These are phyloP conservation scores for Fusarium avenaceum DNA, from an alignment of 2,329 filamentous ascomycete genomes.

Conservation along the genomic window DNA sequence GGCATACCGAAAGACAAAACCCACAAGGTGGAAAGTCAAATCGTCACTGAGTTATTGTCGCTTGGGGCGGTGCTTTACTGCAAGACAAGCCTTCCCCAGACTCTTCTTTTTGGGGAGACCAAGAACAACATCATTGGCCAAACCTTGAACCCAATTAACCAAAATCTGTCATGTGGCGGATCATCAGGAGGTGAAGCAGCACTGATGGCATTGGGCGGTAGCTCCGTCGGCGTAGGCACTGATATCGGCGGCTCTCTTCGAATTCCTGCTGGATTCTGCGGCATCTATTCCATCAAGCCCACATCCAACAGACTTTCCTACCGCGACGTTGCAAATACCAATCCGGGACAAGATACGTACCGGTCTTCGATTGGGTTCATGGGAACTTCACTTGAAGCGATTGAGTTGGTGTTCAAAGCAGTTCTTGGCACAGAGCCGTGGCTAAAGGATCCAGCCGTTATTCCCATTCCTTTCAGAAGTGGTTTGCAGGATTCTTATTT, in stretches of 20 bases:
- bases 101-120: constrained; percentile 47
- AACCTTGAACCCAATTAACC: constrained; percentile 54
- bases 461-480: constrained; percentile 75
- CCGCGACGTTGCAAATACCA: constrained; percentile 43
- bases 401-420: constrained; percentile 68
- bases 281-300: constrained; percentile 39
- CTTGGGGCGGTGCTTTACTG: constrained; percentile 45
- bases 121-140: constrained; percentile 54
- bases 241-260: constrained; percentile 55
- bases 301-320: constrained; percentile 39
- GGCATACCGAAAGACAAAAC: constrained; percentile 1
- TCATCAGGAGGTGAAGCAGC: constrained; percentile 56
- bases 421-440: constrained; percentile 73
- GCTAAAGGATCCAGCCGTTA: constrained; percentile 74
- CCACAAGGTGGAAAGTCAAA: constrained; percentile 37
- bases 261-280: constrained; percentile 51
- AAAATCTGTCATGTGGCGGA: constrained; percentile 52
- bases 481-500: constrained; percentile 59
- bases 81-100: constrained; percentile 48
- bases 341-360: constrained; percentile 71
- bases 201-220: constrained; percentile 52
- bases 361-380: constrained; percentile 75
- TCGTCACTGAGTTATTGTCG: constrained; percentile 35
- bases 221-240: constrained; percentile 53
- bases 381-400: constrained; percentile 65